Base-by-base conservation (phyloP, 331 rosid species). In the Telfairia occidentalis region DNA sequence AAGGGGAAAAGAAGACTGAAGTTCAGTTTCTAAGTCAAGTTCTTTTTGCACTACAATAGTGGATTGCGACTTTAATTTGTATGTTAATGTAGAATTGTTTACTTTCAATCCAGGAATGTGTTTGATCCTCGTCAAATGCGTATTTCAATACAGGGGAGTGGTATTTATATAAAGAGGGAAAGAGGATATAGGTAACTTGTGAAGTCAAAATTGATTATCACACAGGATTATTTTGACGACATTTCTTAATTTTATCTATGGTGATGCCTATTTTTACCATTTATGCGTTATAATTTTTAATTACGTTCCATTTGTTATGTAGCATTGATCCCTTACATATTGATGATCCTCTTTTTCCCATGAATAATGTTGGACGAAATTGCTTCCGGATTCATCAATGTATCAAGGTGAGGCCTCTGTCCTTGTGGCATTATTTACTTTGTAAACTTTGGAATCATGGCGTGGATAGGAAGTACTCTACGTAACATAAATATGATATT, bases 61-160 rank as follows among this genome's bases (percentile, higher is more conserved):
- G 73, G 73, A 42, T 9, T 46, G 57, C 42, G 28, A 18, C 75
- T 70, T 46, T 28, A 45, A 26, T 70, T n/a, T 70, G 24, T 45
- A 2, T 65, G 30, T n/a, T 63, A 18, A 23, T 55, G 12, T 66
- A 81, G 43, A 49, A 52, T 71, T 55, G 37, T 53, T 75, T 81
- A 61, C 71, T 81, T 73, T 29, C 12, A 49, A 71, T 81, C 49
- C 80, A 94, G 98, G 89, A 84, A 94, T 84, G 89, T 94, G 78
- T 94, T 91, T 86, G 98, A 89, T 83, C 98, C 98, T 64, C 96
- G 98, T 28, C 96, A 91, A 65, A 91, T 94, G 96, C 92, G 98
- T 34, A 86, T 91, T 76, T 89, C 96, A 24, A 96, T 94, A n/a
- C 95, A 90, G 84, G 98, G 98, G 76, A 94, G 97, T 84, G 98